Evolutionary conservation across 2,329 filamentous ascomycete genomes (phyloP), one percentile per base, ranked within the genome.

Genomic region (Aureobasidium mangrovei): DNA sequence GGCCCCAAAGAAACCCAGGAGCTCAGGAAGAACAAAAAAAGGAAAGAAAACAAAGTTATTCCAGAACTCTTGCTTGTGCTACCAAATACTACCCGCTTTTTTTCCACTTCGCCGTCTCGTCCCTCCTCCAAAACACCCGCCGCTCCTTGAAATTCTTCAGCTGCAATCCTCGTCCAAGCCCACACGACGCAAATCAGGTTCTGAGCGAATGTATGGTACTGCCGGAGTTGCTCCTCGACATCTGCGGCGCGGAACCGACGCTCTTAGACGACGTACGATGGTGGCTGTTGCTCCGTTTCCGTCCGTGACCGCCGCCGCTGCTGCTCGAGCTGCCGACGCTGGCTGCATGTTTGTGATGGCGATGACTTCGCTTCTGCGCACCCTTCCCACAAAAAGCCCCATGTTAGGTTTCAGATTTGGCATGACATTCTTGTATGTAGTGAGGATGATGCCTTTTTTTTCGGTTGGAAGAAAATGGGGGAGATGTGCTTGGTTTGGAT

Each of bases 291-390:
- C 38, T 42, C 28, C 47, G 47, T 35, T 29, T 42, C 27, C 46
- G 46, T 12, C 7, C n/a, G 12, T 49, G 46, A 40, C 28, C 40
- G 4, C 35, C 26, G 27, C 45, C 29, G 31, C 31, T 33, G 33
- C 29, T 18, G 29, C 47, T 42, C 47, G 47, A 35, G 12, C 39
- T 52, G 47, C 47, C 47, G 31, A 42, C 47, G 39, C 47, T 52
- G 33, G 47, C 39, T 10, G 47, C 40, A 35, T 52, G 47, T 28
- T 42, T 56, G 56, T 57, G 36, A 53, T 57, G 43, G 52, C 35
- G 49, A 40, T 32, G 41, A 40, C 39, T 36, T 42, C 47, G 39
- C 35, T 52, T 52, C 47, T 52, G 47, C 38, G 54, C 39, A n/a
- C 18, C 29, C 28, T 31, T 38, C 35, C 55, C 12, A 27, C 33